Evolutionary conservation across 2,329 filamentous ascomycete species (phyloP).

Genomic region (Aspergillus sp.): DNA sequence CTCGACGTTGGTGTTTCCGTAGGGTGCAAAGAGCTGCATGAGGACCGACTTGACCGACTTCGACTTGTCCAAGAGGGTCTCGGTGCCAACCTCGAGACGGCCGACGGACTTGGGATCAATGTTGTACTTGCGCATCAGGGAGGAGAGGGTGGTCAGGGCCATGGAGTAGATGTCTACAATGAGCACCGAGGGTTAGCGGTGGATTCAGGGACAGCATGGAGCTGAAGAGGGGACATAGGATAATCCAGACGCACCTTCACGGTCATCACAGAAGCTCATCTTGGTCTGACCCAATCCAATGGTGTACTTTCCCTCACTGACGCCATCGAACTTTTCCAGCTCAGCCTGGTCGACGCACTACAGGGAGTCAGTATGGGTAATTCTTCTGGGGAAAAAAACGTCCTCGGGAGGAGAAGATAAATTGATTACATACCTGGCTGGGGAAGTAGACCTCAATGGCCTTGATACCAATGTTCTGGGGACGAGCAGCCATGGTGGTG

Average conservation of each 20-base stretch:
- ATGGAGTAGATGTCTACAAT: conserved; percentile 83
- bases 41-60: conserved; percentile 87
- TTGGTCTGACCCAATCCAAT: conserved; percentile 88
- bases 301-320: conserved; percentile 80
- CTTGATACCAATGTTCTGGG: conserved; percentile 88
- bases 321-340: conserved; percentile 84
- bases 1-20: conserved; percentile 77
- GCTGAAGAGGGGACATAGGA: background rate
- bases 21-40: conserved; percentile 74
- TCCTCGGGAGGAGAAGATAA: background rate
- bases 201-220: background rate
- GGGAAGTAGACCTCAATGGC: conserved; percentile 90
- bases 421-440: conserved; percentile 65
- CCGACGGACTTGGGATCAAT: conserved; percentile 76
- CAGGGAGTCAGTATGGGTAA: conserved; percentile 12
- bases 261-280: conserved; percentile 90
- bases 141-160: conserved; percentile 73
- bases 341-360: conserved; percentile 82
- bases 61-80: conserved; percentile 84
- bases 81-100: conserved; percentile 79
- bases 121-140: conserved; percentile 78
- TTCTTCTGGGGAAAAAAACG: background rate
- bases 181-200: conserved; percentile 9
- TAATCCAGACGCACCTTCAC: conserved; percentile 66
- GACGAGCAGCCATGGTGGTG: conserved; percentile 67